These are phyloP conservation scores for Zoysia japonica DNA, from an alignment of 176 grass and related monocot genomes.

Conservation along the genomic window DNA sequence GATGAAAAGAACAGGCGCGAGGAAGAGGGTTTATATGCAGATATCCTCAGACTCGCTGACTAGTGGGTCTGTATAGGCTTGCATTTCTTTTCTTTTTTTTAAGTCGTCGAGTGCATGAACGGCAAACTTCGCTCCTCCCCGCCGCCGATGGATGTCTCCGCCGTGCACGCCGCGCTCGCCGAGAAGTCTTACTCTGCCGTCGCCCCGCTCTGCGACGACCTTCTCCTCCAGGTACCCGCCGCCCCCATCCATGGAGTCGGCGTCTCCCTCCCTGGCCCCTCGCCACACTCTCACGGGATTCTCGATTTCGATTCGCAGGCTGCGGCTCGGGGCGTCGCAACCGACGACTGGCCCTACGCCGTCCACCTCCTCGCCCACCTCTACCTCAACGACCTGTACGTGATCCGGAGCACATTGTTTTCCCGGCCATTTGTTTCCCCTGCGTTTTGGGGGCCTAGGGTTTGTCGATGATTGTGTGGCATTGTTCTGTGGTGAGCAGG, in stretches of 20 bases:
- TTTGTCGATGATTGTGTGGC: constrained; percentile 18
- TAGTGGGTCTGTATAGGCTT: background rate
- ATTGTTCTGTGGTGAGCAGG: constrained; percentile 42
- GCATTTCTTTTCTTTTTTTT: no score
- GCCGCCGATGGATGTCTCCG: constrained; percentile 68
- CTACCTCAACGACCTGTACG: constrained; percentile 73
- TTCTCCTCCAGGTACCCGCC: constrained; percentile 9
- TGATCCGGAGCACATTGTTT: background rate
- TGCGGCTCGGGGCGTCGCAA: constrained; percentile 51
- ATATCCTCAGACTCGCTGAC: background rate
- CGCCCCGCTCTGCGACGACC: constrained; percentile 70
- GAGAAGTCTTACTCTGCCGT: constrained; percentile 51
- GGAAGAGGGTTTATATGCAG: background rate
- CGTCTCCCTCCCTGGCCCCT: background rate
- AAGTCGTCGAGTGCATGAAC: no score
- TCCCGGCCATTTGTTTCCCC: background rate
- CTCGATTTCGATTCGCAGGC: constrained; percentile 37
- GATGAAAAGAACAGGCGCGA: background rate
- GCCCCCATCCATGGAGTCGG: background rate
- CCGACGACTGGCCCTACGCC: constrained; percentile 84
- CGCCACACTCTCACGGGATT: background rate
- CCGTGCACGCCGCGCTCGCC: constrained; percentile 57
- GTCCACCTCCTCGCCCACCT: constrained; percentile 86
- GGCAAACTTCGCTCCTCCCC: background rate
- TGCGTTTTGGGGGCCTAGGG: constrained; percentile 26